Evolutionary conservation across 345 rosid species (phyloP).

Genomic region (Lenwebbia sp.): DNA sequence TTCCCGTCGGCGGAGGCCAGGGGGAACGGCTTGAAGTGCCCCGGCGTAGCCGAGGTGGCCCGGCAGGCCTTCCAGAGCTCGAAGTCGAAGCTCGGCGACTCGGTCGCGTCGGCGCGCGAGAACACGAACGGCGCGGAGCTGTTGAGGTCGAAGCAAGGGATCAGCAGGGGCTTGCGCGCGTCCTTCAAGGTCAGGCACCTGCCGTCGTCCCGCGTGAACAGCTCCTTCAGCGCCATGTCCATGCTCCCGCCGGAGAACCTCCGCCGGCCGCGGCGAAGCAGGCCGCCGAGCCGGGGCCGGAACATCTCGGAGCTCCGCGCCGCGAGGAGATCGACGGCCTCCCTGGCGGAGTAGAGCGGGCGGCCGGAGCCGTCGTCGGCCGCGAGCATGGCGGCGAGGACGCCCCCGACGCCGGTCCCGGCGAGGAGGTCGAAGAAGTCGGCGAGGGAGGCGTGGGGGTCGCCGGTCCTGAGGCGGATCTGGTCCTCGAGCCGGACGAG

Average conservation of each 20-base stretch:
- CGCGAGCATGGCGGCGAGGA: constrained; percentile 58
- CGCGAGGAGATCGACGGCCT: constrained; percentile 41
- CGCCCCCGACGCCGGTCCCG: constrained; percentile 81
- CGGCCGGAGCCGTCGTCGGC: constrained; percentile 73
- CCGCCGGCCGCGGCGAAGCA: constrained; percentile 35
- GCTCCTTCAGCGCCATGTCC: constrained; percentile 53
- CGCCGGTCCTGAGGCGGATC: constrained; percentile 69
- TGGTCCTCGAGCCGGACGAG: constrained; percentile 74
- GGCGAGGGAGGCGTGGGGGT: constrained; percentile 55
- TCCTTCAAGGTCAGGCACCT: constrained; percentile 60
- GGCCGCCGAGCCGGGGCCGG: constrained; percentile 20
- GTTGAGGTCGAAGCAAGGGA: constrained; percentile 91
- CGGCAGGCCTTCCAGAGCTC: constrained; percentile 89
- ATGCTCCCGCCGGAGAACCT: constrained; percentile 63
- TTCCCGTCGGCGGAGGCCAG: constrained; percentile 70
- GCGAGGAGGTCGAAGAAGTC: constrained; percentile 92
- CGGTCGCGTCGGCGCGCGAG: constrained; percentile 93
- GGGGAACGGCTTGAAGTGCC: constrained; percentile 68
- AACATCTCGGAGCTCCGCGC: constrained; percentile 50
- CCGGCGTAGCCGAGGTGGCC: constrained; percentile 83
- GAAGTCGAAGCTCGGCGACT: constrained; percentile 83
- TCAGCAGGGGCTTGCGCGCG: constrained; percentile 89
- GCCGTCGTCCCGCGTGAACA: constrained; percentile 55
- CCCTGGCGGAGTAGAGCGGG: constrained; percentile 62
- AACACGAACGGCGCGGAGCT: constrained; percentile 95